Conservation (phyloP, 306 rosid genomes). For the Ochetophila trinervis region DNA sequence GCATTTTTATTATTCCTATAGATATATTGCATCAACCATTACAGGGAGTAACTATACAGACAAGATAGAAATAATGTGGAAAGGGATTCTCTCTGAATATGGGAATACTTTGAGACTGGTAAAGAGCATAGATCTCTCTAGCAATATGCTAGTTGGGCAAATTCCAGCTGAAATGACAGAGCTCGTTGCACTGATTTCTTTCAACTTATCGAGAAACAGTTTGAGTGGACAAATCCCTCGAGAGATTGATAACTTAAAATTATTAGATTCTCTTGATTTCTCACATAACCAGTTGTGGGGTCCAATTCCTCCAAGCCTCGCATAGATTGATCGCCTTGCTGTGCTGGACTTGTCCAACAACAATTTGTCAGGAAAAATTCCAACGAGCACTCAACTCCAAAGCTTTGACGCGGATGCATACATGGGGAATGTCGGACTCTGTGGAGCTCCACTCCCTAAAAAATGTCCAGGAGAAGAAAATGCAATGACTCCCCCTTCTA, state of each 20-base stretch:
- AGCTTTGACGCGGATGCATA: neutral
- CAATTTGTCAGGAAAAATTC: conserved; percentile 29
- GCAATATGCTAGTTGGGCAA: conserved; percentile 21
- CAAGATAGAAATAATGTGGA: neutral
- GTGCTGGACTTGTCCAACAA: conserved; percentile 20
- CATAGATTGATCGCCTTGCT: rapidly evolving
- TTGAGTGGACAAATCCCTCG: too few species aligned
- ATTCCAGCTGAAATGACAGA: conserved; percentile 34
- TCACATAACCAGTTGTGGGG: too few species aligned
- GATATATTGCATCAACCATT: neutral
- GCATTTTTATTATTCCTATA: too few species aligned
- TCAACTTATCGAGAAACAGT: too few species aligned
- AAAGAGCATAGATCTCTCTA: conserved; percentile 21
- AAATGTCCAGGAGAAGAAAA: neutral
- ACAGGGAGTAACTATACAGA: neutral
- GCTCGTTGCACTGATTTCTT: too few species aligned
- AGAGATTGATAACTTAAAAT: too few species aligned
- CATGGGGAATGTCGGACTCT: neutral
- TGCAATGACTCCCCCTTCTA: neutral
- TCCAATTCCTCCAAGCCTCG: too few species aligned
- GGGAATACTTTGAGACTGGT: neutral
- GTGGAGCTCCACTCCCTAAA: conserved; percentile 3
- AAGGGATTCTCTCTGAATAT: neutral
- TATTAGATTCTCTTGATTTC: too few species aligned
- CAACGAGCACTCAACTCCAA: neutral